Percentiles rank a stretch among this genome's conserved stretches.
Evolutionary conservation across 2,329 filamentous ascomycete genomes (phyloP).

Genomic region (Claviceps pazoutovae): DNA sequence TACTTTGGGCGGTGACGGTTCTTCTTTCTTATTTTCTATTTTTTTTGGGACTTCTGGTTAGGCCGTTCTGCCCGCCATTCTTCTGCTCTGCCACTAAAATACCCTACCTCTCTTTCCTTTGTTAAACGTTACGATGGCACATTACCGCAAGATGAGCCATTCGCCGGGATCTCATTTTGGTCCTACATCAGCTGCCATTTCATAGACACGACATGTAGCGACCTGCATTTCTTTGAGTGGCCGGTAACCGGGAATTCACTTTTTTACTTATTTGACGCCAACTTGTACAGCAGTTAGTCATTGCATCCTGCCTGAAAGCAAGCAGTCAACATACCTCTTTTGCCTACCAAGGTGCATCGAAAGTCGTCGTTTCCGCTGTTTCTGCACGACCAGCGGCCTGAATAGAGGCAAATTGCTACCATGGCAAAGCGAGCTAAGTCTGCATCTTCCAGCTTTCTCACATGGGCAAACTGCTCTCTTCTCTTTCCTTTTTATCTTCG

Average conservation of each 20-base stretch:
- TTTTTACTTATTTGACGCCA: background rate
- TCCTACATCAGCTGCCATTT: background rate
- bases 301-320: background rate
- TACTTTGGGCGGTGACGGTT: no score
- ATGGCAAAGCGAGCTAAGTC: background rate
- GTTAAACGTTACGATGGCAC: background rate
- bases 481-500: background rate
- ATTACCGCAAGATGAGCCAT: background rate
- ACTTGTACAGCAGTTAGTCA: background rate
- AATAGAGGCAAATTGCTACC: background rate
- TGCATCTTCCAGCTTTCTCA: background rate
- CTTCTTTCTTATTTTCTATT: background rate
- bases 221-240: conserved; percentile 9
- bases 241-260: conserved; percentile 2
- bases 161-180: background rate
- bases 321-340: background rate
- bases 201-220: conserved; percentile 20
- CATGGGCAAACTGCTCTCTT: background rate
- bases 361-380: background rate
- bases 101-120: background rate
- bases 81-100: background rate
- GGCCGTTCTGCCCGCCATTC: background rate
- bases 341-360: background rate
- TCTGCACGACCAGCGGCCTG: background rate
- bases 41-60: background rate